Base-by-base conservation (phyloP, 805 yeast genomes). In the Metschnikowia amazonensis region DNA sequence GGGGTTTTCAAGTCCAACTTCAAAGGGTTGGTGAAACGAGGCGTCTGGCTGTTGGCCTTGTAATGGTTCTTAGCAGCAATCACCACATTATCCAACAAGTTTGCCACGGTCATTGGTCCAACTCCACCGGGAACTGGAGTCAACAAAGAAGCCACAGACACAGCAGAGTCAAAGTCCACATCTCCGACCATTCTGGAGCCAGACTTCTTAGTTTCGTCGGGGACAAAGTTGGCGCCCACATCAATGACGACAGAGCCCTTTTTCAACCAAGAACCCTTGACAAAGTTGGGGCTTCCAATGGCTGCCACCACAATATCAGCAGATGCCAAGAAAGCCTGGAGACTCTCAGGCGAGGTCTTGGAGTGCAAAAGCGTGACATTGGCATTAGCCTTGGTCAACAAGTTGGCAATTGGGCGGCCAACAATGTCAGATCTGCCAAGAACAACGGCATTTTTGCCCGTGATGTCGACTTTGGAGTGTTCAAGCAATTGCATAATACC, bases 51-150 rank as follows among this genome's bases (percentile, higher is more conserved):
- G 59, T 59, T 77, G 45, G 60, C 62, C 28, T 55, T 48, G 56
- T 66, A 69, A 58, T 68, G 72, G 50, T 74, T 71, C 62, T 81
- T 75, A 32, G 94, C 90, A 42, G 90, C 84, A 45, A 72, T 66
- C 31, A 81, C 69, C 24, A 86, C 89, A 62, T 86, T 86, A 53
- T 80, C 81, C 63, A 84, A 78, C 46, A 86, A 70, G 80, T 83
- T 82, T 23, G 94, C 94, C 37, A 86, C 92, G 11, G 95, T 86
- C 95, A 86, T 86, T 60, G 95, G 95, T 43, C 95, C 95, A 52
- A 86, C 95, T 54, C 95, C 95, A 63, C 95, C 95, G 43, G 95
- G 95, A 47, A 86, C 95, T 8, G 95, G 95, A n/a, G 95, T 86
- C 52, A 86, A 72, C 56, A 75, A 74, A 6, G 82, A 72, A 4